Base-by-base conservation (phyloP, 768 basidiomycete species). In the Lyophyllum semitale region DNA sequence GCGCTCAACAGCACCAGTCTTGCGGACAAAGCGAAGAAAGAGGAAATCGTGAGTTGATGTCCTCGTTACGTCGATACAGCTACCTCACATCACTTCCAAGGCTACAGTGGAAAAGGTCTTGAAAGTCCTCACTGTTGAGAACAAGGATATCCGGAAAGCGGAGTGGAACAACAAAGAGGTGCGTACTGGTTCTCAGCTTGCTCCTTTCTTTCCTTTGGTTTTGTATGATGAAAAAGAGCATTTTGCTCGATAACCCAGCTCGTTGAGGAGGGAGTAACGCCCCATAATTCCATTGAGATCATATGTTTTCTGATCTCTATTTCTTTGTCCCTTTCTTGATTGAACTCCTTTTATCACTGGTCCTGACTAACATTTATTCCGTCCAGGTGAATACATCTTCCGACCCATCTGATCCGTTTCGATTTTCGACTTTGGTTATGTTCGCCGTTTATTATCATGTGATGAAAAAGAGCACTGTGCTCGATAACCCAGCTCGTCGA, bases 151-250 rank as follows among this genome's bases (percentile, higher is more conserved):
- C 48, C 87, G 97, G 54, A 98, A 99, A 73, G 87, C 77, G 15
- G 91, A 92, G 12, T 99, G 97, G 97, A 87, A 74, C 38, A 94
- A 93, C 72, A 98, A 98, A 84, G 97, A 99, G 91, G 96, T 89
- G 62, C 68, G 85, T 70, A 15, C 33, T 52, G 13, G 11, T 41
- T 46, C 22, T 18, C n/a, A 15, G 37, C 22, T 11, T 15, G 43
- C 6, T 56, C 43, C 13, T 45, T 50, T 4, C 18, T 59, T 45
- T 48, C 27, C 30, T 38, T 54, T 42, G 26, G 22, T 33, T 57
- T 29, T 15, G 33, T 55, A 27, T 43, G 79, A 81, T 87, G 91
- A 93, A 80, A 89, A 89, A 90, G 88, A 88, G 88, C 83, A 61
- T 27, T 59, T 68, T 69, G 88, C 88, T 89, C 88, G 83, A 85